phyloP scores from a whole-genome alignment of 2,329 filamentous ascomycete species.

The Ascocoryne sarcoides region DNA sequence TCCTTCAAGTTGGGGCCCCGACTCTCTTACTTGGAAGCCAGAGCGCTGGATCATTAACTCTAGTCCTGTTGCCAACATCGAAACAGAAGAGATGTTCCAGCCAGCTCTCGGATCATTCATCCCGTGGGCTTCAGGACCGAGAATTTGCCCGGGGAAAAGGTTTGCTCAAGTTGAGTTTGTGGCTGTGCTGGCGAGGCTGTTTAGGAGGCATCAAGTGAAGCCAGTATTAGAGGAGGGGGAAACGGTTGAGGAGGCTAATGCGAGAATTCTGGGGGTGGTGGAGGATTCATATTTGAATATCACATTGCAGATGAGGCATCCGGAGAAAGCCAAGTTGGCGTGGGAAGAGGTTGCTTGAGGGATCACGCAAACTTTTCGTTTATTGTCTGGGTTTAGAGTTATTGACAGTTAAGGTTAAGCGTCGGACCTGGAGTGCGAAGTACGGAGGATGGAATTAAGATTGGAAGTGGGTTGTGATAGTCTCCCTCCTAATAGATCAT shows the following conservation, averaged over 20 bases:
- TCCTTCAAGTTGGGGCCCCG: slow-evolving; percentile 13
- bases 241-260: slow-evolving; percentile 9
- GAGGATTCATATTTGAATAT: slow-evolving; percentile 11
- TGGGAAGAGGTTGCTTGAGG: slow-evolving; percentile 7
- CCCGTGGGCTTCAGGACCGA: slow-evolving; percentile 12
- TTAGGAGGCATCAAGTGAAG: slow-evolving; percentile 5
- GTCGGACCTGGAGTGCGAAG: no score
- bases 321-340: slow-evolving; percentile 11
- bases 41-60: slow-evolving; percentile 11
- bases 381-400: no score
- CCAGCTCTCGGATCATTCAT: slow-evolving; percentile 8
- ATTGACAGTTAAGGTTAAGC: no score
- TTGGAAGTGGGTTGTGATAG: no score
- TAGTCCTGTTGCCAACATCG: not conserved
- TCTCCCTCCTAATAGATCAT: no score
- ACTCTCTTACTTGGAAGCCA: slow-evolving; percentile 10
- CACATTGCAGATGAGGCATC: slow-evolving; percentile 14
- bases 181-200: slow-evolving; percentile 13
- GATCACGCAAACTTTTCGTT: no score
- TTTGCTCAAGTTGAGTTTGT: slow-evolving; percentile 20
- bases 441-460: no score
- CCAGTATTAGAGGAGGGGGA: slow-evolving; percentile 6
- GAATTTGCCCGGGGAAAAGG: slow-evolving; percentile 18
- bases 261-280: slow-evolving; percentile 8
- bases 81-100: slow-evolving; percentile 2